A percentile compares a stretch with the other conserved stretches of the same genome.
phyloP scores from a whole-genome alignment of 179 eudicot species.

The Nepenthes alata region DNA sequence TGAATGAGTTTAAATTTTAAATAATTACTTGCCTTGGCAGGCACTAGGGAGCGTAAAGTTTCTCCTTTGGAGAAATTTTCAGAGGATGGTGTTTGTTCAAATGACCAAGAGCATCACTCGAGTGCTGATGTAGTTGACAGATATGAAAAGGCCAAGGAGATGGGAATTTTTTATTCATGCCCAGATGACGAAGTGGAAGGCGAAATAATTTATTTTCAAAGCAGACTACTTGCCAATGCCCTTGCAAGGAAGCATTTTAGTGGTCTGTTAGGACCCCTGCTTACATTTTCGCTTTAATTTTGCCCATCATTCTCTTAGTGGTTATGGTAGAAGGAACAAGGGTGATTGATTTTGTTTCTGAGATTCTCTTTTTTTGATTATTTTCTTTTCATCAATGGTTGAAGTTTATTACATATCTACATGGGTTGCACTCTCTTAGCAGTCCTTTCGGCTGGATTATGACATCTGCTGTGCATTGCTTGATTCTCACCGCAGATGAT shows the following conservation, averaged over 20 bases:
- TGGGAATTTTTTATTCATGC: conserved; percentile 29
- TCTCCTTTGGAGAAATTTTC: conserved; percentile 23
- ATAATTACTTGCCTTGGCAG: conserved; percentile 25
- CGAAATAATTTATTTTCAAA: conserved; percentile 67
- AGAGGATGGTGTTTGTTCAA: conserved; percentile 18
- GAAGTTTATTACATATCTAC: conserved; percentile 1
- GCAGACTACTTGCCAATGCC: conserved; percentile 42
- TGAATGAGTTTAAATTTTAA: conserved; percentile 4
- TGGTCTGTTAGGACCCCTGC: conserved; percentile 42
- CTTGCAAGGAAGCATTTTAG: conserved; percentile 39
- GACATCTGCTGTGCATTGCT: conserved; percentile 2
- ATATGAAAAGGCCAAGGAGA: conserved; percentile 29
- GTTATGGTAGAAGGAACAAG: neutral
- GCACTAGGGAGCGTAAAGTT: conserved; percentile 20
- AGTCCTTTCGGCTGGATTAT: neutral
- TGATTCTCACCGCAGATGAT: conserved; percentile 43
- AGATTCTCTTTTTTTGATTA: neutral
- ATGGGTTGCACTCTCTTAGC: too few relatives aligned
- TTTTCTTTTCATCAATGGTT: neutral
- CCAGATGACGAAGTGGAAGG: conserved; percentile 86
- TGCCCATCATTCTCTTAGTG: neutral
- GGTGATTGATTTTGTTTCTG: too few relatives aligned
- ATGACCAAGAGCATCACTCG: conserved; percentile 16
- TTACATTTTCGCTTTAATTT: conserved; percentile 1
- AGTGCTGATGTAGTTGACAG: conserved; percentile 22